Conservation (phyloP, 2,329 filamentous ascomycete species). For the Myriangium duriaei region DNA sequence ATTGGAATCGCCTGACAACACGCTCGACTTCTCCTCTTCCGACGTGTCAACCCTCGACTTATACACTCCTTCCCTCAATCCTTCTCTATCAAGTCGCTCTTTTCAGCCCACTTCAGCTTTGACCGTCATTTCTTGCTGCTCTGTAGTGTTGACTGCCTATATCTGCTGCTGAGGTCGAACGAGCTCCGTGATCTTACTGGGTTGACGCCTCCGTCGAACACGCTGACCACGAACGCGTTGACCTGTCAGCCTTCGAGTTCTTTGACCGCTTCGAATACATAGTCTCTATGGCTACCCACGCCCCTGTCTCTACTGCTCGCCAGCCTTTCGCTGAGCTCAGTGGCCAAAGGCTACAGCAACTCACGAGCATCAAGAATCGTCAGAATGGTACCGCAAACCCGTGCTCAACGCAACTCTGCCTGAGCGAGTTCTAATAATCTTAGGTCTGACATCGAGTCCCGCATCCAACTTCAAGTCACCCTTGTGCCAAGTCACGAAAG, state of each 20-base stretch:
- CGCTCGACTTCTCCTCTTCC: slow-evolving; percentile 1
- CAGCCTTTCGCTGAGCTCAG: slow-evolving; percentile 68
- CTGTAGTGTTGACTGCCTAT: too few relatives aligned
- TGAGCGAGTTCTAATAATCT: slow-evolving; percentile 8
- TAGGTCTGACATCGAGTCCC: slow-evolving; percentile 12
- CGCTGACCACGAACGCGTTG: too few relatives aligned
- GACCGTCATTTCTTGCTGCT: too few relatives aligned
- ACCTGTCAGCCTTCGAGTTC: too few relatives aligned
- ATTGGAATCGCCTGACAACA: slow-evolving; percentile 8
- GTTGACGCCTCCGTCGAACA: too few relatives aligned
- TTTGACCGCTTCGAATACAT: too few relatives aligned
- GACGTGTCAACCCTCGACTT: slow-evolving; percentile 6
- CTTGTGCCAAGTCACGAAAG: slow-evolving; percentile 15
- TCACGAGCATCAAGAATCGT: slow-evolving; percentile 66
- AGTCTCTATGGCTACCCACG: slow-evolving; percentile 22
- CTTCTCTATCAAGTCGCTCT: slow-evolving; percentile 3
- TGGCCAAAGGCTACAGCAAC: slow-evolving; percentile 53
- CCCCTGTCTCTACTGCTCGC: slow-evolving; percentile 29
- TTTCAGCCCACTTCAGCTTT: too few relatives aligned
- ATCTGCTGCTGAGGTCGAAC: too few relatives aligned
- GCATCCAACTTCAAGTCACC: slow-evolving; percentile 18
- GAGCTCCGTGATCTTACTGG: too few relatives aligned
- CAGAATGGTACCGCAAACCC: slow-evolving; percentile 44
- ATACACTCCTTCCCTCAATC: neutral
- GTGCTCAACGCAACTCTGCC: neutral